Evolutionary conservation across 2,329 filamentous ascomycete genomes (phyloP), one percentile per base, ranked within the genome.

Genomic region (Penicillium sp.): DNA sequence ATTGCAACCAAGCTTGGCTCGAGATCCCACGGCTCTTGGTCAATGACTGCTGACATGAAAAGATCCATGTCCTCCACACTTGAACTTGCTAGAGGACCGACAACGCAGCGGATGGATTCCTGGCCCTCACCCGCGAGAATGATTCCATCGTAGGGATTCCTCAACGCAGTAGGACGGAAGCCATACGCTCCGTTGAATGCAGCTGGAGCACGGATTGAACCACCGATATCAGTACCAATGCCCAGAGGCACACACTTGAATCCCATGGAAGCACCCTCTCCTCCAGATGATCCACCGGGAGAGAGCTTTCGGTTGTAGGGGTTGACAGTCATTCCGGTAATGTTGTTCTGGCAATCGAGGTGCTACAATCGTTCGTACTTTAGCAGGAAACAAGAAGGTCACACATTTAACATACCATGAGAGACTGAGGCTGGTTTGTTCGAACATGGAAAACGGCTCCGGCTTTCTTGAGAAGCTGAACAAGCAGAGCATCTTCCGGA

Each of bases 391-490:
- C 26, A 34, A 20, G 31, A 10, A 6, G 9, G 31, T 6, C 18
- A 34, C 14, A 34, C 14, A 2, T 34, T 6, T 34, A 18, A 34
- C n/a, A 34, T 34, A 34, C 31, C 70, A 74, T 72, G 67, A 72
- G 69, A 0, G 67, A 68, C 0, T 60, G 63, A 2, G 68, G 69
- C 0, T 65, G 59, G 22, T 65, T 69, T 13, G 69, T 71, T 55
- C 71, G 71, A 37, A 69, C 64, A 51, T 69, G 70, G 24, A 71
- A 63, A 2, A 72, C 65, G 0, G 68, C 70, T n/a, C 72, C 72
- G 1, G 71, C 60, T 27, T 65, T 62, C 3, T 63, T 58, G 2
- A 75, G 58, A 5, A 73, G 59, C 20, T 63, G 63, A 1, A 71
- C 66, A 2, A 74, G 52, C 26, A 28, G 26, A 28, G 69, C 63